Evolutionary conservation across 257 asterid species (phyloP), one percentile per base, ranked within the genome.

Genomic region (Marsdenia floribunda): DNA sequence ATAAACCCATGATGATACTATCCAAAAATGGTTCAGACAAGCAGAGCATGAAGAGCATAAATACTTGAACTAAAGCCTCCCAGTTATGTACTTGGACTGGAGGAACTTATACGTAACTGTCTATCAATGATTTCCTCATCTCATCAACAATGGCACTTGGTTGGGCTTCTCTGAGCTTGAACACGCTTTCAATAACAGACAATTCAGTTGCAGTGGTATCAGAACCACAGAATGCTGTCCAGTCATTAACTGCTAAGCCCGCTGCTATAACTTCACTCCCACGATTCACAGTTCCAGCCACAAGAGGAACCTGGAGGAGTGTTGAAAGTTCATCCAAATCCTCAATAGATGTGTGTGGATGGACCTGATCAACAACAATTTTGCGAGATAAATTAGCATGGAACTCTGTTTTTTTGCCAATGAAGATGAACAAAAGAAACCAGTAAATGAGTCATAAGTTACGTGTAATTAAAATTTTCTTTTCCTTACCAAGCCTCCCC

Each of bases 221-320:
- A 2, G 96, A 86, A n/a, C 97, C 98, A 60, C 97, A 91, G 80
- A 93, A 93, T 2, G 94, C 98, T 0, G 96, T 87, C 97, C 97
- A 93, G 83, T 93, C 97, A 70, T 93, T 93, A 15, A 90, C 97
- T 0, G 83, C 74, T 86, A 93, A 74, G 42, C 97, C 98, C 35
- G 93, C 96, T 57, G 85, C 95, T 68, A 93, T 80, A 46, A 90
- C 96, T 74, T 90, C 96, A 76, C 93, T 90, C 42, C 98, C 98
- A 26, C 97, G 96, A 59, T 93, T 93, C 77, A 93, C 92, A 7
- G 97, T 87, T 54, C 97, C 97, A 0, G 96, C 96, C 73, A 88
- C 98, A 83, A 93, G 77, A 12, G 96, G 97, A 70, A 91, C 97
- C 79, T 91, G 97, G 69, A 91, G 97, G 71, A 93, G 97, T 16